These are phyloP conservation scores for Cytospora leucostoma DNA, from an alignment of 2,329 filamentous ascomycete genomes.

Conservation along the genomic window DNA sequence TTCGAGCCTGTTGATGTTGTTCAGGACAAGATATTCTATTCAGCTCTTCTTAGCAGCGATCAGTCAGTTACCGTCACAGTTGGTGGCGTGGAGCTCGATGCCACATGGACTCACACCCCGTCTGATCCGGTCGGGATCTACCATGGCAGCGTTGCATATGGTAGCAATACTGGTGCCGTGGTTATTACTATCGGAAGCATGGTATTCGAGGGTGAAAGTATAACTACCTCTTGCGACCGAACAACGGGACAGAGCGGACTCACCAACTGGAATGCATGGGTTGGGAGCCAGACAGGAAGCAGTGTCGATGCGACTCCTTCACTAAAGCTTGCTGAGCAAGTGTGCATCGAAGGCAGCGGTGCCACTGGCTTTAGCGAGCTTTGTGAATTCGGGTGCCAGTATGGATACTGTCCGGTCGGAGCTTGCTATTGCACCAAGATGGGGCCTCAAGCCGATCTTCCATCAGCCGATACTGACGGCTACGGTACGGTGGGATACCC, in stretches of 20 bases:
- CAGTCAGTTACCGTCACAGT: background rate
- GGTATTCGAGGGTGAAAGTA: background rate
- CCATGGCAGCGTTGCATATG: background rate
- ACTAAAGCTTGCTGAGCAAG: background rate
- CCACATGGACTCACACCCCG: background rate
- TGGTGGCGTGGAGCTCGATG: background rate
- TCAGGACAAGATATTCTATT: background rate
- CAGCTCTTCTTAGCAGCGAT: background rate
- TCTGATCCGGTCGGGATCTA: background rate
- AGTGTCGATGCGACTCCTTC: background rate
- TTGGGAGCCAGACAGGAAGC: background rate
- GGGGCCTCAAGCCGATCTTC: background rate
- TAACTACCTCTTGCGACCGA: background rate
- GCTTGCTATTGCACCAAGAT: background rate
- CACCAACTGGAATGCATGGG: background rate
- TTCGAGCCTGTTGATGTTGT: slow-evolving; percentile 26
- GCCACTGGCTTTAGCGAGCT: background rate
- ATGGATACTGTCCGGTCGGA: background rate
- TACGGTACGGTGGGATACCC: background rate
- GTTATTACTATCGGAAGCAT: background rate
- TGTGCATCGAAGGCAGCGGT: background rate
- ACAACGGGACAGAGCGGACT: background rate
- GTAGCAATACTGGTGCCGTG: background rate
- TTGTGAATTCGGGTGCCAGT: background rate
- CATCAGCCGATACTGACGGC: background rate